Percentiles rank a stretch among this genome's conserved stretches.
Evolutionary conservation across 352 stramenopile species (phyloP).

Genomic region (Aphanomyces cochlioides): DNA sequence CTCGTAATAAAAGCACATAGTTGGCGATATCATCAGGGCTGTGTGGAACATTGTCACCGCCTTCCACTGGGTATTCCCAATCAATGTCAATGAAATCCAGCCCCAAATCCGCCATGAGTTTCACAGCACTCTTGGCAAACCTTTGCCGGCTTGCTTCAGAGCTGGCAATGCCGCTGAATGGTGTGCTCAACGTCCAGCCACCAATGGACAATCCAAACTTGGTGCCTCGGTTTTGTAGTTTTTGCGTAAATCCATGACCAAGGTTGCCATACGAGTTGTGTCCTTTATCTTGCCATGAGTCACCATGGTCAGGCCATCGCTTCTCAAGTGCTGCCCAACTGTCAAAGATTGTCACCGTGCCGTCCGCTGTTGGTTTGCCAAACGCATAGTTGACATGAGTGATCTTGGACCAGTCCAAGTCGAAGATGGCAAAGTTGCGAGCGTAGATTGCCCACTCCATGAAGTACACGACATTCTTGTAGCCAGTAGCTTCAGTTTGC

Average conservation of each 20-base stretch:
- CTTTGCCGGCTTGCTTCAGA: neutral
- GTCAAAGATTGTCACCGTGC: conserved; percentile 13
- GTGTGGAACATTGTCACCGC: conserved; percentile 18
- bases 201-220: conserved; percentile 23
- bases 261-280: conserved; percentile 12
- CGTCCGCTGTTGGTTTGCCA: conserved; percentile 6
- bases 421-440: conserved; percentile 23
- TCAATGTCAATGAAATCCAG: conserved; percentile 24
- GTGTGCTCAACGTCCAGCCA: conserved; percentile 17
- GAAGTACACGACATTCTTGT: conserved; percentile 23
- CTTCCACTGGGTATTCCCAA: conserved; percentile 26
- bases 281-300: conserved; percentile 9
- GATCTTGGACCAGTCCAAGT: conserved; percentile 28
- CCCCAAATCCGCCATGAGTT: conserved; percentile 9
- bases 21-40: conserved; percentile 10
- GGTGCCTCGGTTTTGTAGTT: conserved; percentile 6
- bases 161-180: conserved; percentile 13
- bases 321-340: conserved; percentile 15
- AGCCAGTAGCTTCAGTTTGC: neutral
- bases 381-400: conserved; percentile 30
- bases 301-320: conserved; percentile 1
- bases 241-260: conserved; percentile 12
- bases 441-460: conserved; percentile 25
- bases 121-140: conserved; percentile 11
- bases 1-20: conserved; percentile 1